Evolutionary conservation across 352 stramenopile genomes (phyloP), one percentile per base, ranked within the genome.

Genomic region (Phytopythium chamaehyphon): DNA sequence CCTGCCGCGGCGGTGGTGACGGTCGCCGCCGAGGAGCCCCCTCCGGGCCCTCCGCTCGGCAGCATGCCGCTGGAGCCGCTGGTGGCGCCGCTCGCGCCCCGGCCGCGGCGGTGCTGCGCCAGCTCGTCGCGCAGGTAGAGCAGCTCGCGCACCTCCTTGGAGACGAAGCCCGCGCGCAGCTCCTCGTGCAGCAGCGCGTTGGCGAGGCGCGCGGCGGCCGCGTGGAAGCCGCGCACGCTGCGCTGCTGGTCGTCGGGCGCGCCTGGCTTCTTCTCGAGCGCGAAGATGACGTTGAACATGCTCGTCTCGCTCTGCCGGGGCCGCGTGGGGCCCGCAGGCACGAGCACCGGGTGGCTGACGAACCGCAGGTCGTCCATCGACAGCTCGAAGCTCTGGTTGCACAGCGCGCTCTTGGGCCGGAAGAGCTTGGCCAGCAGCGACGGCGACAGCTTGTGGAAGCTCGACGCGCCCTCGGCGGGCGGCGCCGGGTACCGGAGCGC

Each of bases 281-380:
- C 85, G 40, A 95, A 94, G 51, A 95, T 90, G 46, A 95, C 62
- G 56, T 93, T 94, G 48, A 94, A 94, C 83, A 94, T 94, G 33
- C 79, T 92, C 26, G 79, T 90, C 39, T 94, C 83, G 37, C 70
- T 86, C 23, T 69, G 31, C 33, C 35, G 12, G 43, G 7, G 11
- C 3, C 39, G 24, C 12, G 11, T 10, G 3, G 51, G 1, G 43
- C 47, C 49, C 51, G 43, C 3, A 3, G 26, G 16, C 3, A 91
- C 81, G n/a, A 89, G 61, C 58, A 95, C 85, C 0, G 85, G 85
- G 59, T 94, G 79, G 51, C 77, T 93, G 42, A 95, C 73, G 63
- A 95, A 95, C 47, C 79, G 82, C 53, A 95, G 59, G 52, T 88
- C 75, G 58, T 95, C 85, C 54, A 95, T 84, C 19, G 90, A 79